Conservation (phyloP, 1,284 basidiomycete genomes). For the Cryptococcus hybrid region DNA sequence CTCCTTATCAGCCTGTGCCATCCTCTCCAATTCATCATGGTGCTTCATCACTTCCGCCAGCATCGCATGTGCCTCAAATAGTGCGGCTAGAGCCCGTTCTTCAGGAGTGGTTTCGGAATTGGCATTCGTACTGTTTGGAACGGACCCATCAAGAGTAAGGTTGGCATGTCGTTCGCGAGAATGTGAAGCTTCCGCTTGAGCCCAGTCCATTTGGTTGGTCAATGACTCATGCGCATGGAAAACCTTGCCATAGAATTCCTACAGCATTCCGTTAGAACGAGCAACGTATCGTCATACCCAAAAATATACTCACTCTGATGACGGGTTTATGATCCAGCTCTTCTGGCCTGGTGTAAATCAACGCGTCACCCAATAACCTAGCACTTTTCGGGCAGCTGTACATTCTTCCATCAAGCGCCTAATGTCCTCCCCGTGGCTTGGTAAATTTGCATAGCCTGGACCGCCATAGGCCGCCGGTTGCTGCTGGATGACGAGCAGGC, state of each 20-base stretch:
- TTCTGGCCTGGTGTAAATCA: slow-evolving; percentile 37
- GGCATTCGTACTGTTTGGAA: background rate
- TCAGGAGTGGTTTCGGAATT: slow-evolving; percentile 19
- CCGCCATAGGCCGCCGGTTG: slow-evolving; percentile 15
- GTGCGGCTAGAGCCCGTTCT: slow-evolving; percentile 37
- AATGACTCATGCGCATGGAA: slow-evolving; percentile 48
- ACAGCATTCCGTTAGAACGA: slow-evolving; percentile 20
- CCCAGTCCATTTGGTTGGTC: slow-evolving; percentile 52
- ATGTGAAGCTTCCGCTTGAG: slow-evolving; percentile 48
- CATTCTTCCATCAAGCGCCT: slow-evolving; percentile 38
- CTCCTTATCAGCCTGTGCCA: slow-evolving; percentile 39
- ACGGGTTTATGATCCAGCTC: slow-evolving; percentile 34
- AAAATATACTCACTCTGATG: slow-evolving; percentile 18
- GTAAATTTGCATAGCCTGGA: slow-evolving; percentile 29
- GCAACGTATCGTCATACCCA: slow-evolving; percentile 6
- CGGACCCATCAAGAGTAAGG: slow-evolving; percentile 11
- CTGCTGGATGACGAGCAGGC: background rate
- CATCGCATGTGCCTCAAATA: slow-evolving; percentile 42
- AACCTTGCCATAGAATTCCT: slow-evolving; percentile 46
- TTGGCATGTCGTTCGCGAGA: slow-evolving; percentile 29
- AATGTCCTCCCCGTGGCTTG: slow-evolving; percentile 41
- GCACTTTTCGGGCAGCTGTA: slow-evolving; percentile 38
- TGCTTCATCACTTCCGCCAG: slow-evolving; percentile 40
- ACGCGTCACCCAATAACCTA: slow-evolving; percentile 36
- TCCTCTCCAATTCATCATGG: slow-evolving; percentile 43